Conservation (phyloP, 2,329 filamentous ascomycete genomes). For the Ophiostoma australiae region DNA sequence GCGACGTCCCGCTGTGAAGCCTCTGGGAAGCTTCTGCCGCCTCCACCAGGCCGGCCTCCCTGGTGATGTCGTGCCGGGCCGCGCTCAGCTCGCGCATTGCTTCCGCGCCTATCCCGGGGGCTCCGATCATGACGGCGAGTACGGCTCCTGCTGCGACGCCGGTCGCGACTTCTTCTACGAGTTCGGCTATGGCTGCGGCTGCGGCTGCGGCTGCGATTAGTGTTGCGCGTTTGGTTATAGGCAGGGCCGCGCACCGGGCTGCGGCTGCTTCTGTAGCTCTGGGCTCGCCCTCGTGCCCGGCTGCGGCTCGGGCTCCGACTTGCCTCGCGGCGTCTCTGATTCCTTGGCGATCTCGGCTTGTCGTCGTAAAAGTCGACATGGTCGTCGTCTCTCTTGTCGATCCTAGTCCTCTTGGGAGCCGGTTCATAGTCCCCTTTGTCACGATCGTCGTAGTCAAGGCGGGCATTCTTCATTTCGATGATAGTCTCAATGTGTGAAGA, state of each 20-base stretch:
- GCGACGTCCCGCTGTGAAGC: conserved; percentile 8
- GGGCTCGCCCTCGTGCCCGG: background rate
- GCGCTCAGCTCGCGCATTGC: background rate
- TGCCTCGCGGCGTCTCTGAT: background rate
- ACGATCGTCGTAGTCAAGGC: background rate
- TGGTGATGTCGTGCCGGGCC: background rate
- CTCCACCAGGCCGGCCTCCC: background rate
- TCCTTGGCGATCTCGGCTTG: background rate
- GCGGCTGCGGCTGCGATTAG: conserved; percentile 6
- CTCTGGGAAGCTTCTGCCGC: background rate
- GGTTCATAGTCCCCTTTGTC: conserved; percentile 11
- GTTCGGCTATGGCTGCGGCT: background rate
- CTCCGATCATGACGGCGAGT: background rate
- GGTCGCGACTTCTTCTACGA: background rate
- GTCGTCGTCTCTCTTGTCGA: background rate
- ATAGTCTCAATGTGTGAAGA: background rate
- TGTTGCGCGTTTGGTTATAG: background rate
- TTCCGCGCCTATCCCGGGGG: background rate
- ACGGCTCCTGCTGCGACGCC: background rate
- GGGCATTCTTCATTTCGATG: background rate
- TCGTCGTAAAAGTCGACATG: background rate
- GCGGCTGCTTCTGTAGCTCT: background rate
- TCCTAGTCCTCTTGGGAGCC: background rate
- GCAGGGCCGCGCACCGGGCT: background rate
- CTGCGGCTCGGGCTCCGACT: background rate